These are phyloP conservation scores for Nemania sp. DNA, from an alignment of 2,329 filamentous ascomycete species.

Conservation along the genomic window DNA sequence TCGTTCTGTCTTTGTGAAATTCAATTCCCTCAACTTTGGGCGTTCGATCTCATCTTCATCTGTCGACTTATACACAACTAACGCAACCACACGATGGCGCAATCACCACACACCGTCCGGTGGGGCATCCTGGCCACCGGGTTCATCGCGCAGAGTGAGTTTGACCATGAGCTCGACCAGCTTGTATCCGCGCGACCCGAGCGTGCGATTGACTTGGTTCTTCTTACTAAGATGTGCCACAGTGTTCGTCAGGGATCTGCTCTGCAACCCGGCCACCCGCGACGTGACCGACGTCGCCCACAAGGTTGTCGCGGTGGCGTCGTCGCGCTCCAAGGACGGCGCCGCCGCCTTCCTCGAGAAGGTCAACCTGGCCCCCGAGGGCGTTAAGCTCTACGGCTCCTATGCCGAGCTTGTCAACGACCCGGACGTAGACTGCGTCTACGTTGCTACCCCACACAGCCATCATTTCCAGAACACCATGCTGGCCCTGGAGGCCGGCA, in stretches of 20 bases:
- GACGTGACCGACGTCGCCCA: constrained; percentile 74
- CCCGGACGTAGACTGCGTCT: constrained; percentile 79
- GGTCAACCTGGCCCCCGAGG: constrained; percentile 64
- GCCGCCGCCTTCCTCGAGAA: constrained; percentile 74
- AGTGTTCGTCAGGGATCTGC: constrained; percentile 77
- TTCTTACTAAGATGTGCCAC: constrained; percentile 4
- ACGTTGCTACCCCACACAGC: constrained; percentile 87
- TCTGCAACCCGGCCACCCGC: constrained; percentile 71
- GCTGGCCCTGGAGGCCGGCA: constrained; percentile 80
- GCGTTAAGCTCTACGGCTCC: constrained; percentile 74
- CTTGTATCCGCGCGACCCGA: not conserved
- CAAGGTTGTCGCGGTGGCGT: constrained; percentile 77
- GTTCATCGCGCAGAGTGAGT: constrained; percentile 59
- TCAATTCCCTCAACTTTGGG: not conserved
- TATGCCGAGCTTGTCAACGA: constrained; percentile 83
- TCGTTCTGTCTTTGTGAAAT: not conserved
- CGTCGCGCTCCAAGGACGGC: constrained; percentile 70
- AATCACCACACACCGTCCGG: constrained; percentile 51
- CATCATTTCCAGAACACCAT: constrained; percentile 92
- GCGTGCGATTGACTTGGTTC: not conserved
- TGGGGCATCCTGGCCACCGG: constrained; percentile 67
- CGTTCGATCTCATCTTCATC: not conserved
- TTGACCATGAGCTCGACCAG: not conserved
- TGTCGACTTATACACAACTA: not conserved
- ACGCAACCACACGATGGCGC: constrained; percentile 43